phyloP scores from a whole-genome alignment of 176 grass and related monocot species.

The Aechmea fasciata region DNA sequence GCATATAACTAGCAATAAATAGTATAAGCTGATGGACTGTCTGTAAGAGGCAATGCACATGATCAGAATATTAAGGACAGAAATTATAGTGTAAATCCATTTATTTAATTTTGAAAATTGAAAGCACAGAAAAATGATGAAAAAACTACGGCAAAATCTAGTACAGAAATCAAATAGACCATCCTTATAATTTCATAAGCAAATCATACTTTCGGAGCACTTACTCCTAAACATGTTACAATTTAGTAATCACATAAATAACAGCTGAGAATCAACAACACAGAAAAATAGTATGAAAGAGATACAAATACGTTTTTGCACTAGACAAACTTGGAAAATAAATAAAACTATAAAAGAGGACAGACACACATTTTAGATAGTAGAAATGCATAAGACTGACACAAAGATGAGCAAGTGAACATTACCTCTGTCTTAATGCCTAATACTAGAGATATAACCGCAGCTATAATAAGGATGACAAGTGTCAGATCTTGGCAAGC shows the following conservation, averaged over 20 bases:
- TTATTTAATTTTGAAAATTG: background rate
- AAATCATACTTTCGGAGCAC: too few species aligned
- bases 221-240: too few species aligned
- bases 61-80: background rate
- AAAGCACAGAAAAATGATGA: too few species aligned
- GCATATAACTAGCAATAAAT: background rate
- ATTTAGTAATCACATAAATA: background rate
- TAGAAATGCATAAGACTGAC: background rate
- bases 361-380: background rate
- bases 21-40: background rate
- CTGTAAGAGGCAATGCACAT: background rate
- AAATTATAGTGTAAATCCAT: background rate
- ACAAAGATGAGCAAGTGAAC: constrained; percentile 7
- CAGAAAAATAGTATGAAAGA: background rate
- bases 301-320: background rate
- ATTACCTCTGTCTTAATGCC: constrained; percentile 92
- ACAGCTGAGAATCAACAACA: background rate
- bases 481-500: constrained; percentile 86
- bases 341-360: background rate
- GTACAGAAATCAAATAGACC: too few species aligned
- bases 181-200: too few species aligned
- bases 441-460: constrained; percentile 73
- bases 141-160: too few species aligned
- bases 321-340: background rate
- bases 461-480: constrained; percentile 92